Evolutionary conservation across 1,139 yeast species (phyloP), one percentile per base, ranked within the genome.

Genomic region (Petasospora fabianii): DNA sequence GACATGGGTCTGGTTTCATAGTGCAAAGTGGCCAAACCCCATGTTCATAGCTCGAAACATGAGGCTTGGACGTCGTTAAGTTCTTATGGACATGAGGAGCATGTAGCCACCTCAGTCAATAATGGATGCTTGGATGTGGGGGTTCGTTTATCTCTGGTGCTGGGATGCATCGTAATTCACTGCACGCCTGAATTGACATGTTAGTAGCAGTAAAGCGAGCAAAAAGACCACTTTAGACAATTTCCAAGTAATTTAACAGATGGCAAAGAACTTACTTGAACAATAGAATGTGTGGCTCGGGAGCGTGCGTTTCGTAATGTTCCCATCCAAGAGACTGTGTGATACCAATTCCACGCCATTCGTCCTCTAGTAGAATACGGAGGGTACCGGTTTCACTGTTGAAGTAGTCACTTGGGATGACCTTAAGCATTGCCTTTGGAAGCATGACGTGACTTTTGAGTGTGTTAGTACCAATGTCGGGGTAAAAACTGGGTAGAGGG

Each of bases 261-360:
- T 7, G 16, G 16, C 6, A 12, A 6, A 18, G 12, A 13, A 51
- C 58, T 47, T 33, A 54, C 57, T 90, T 92, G 69, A 94, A 94
- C 49, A 94, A 71, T 47, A 94, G 68, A 47, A 94, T 92, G 60
- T 94, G 98, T 20, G 99, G 99, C 62, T 94, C 99, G 26, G 98
- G 99, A 0, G 97, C 84, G 63, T 94, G 99, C 37, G 96, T 90
- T 58, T 92, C 99, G 60, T 92, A 94, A 62, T 94, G 98, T 37
- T 77, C 94, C 99, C 99, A 94, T 1, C 99, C 99, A 46, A 94
- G 71, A 34, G 96, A 85, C 62, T 92, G 99, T 10, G 98, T 94
- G 55, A 94, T 88, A 4, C 99, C 99, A 41, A 94, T 70, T 2
- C 97, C 97, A 62, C 99, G 75, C 99, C 99, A 94, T 64, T 94